phyloP scores from a whole-genome alignment of 2,329 filamentous ascomycete genomes.

The Ceratocystis diversiconidia region DNA sequence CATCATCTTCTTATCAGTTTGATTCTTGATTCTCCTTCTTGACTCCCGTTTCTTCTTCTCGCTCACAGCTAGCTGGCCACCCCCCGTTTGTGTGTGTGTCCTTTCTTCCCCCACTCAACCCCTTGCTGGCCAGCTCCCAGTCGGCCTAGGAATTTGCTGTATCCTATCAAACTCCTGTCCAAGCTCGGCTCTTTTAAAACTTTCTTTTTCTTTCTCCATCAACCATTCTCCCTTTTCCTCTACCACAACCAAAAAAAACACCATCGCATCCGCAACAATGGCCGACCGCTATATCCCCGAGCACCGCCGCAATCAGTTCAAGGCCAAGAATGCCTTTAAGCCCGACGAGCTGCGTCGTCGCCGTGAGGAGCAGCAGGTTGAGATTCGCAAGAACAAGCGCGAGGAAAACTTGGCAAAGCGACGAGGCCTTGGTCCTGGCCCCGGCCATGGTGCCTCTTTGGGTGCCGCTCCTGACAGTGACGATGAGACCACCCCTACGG shows the following conservation, averaged over 20 bases:
- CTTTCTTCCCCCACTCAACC: slow-evolving; percentile 4
- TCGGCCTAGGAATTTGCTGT: background rate
- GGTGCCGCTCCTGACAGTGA: slow-evolving; percentile 90
- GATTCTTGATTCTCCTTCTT: slow-evolving; percentile 2
- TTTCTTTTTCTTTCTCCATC: slow-evolving; percentile 13
- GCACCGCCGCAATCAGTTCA: slow-evolving; percentile 98
- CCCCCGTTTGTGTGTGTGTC: slow-evolving; percentile 4
- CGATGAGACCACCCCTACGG: slow-evolving; percentile 87
- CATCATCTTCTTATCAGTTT: background rate
- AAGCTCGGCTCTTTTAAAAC: slow-evolving; percentile 16
- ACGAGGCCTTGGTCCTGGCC: slow-evolving; percentile 76
- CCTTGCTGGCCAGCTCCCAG: slow-evolving; percentile 1
- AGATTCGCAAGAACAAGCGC: slow-evolving; percentile 96
- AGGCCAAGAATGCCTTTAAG: slow-evolving; percentile 98
- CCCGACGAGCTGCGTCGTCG: slow-evolving; percentile 95
- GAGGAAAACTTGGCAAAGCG: slow-evolving; percentile 98
- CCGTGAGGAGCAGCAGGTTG: slow-evolving; percentile 97
- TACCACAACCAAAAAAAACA: slow-evolving; percentile 9
- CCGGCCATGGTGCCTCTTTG: slow-evolving; percentile 66
- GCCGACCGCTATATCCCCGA: slow-evolving; percentile 98
- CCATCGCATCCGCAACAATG: slow-evolving; percentile 47
- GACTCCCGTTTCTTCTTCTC: slow-evolving; percentile 16
- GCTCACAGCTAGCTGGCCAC: slow-evolving; percentile 13
- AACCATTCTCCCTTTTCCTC: slow-evolving; percentile 17
- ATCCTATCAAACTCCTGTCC: slow-evolving; percentile 18